Evolutionary conservation across 495 filamentous ascomycete genomes (phyloP).

Genomic region (Lasiosphaeria miniovina): DNA sequence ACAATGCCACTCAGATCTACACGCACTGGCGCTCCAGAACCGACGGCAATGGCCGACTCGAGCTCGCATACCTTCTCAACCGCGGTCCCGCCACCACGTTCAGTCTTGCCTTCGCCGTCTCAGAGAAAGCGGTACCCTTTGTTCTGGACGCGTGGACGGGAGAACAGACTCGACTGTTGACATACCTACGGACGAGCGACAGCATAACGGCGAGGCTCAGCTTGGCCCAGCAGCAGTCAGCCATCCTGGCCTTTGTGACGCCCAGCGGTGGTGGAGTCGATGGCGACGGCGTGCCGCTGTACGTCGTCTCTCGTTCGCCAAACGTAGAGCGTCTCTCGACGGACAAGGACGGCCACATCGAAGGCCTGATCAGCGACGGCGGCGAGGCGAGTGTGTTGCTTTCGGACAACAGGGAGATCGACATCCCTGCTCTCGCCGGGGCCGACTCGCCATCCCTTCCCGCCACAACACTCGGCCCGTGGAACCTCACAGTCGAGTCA

Average conservation of each 20-base stretch:
- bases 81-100: slow-evolving; percentile 22
- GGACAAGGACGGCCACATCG: slow-evolving; percentile 5
- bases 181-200: slow-evolving; percentile 24
- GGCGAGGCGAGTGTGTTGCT: slow-evolving; percentile 17
- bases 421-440: slow-evolving; percentile 8
- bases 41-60: slow-evolving; percentile 7
- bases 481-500: slow-evolving; percentile 41
- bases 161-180: slow-evolving; percentile 29
- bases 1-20: slow-evolving; percentile 36
- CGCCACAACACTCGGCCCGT: slow-evolving; percentile 33
- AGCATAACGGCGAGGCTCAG: slow-evolving; percentile 28
- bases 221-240: slow-evolving; percentile 35
- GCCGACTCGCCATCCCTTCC: neutral
- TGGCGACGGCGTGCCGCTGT: slow-evolving; percentile 16
- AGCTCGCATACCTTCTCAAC: slow-evolving; percentile 43
- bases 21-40: slow-evolving; percentile 31
- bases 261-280: slow-evolving; percentile 7
- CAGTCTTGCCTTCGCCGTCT: slow-evolving; percentile 28
- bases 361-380: slow-evolving; percentile 3
- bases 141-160: slow-evolving; percentile 44
- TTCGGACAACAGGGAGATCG: slow-evolving; percentile 29
- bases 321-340: slow-evolving; percentile 21
- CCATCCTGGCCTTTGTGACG: slow-evolving; percentile 35
- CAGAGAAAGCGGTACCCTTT: slow-evolving; percentile 31
- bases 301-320: slow-evolving; percentile 16